Conservation (phyloP, 192 early-diverging fungal genomes). For the Coemansia reversa region DNA sequence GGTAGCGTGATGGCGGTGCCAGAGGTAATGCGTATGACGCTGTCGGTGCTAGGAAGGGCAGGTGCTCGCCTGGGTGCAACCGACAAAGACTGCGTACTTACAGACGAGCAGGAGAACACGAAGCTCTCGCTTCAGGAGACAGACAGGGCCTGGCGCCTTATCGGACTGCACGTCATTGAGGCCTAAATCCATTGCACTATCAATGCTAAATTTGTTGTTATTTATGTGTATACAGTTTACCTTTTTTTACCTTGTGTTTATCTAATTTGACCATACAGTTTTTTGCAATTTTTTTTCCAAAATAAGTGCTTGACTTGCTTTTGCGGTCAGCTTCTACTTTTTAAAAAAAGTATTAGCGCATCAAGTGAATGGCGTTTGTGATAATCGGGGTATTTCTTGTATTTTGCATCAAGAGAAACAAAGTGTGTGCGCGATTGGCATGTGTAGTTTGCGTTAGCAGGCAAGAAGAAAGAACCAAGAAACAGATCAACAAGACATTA, state of each 20-base stretch:
- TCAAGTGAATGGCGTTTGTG: no score
- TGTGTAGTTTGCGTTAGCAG: no score
- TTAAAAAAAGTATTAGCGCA: no score
- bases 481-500: no score
- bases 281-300: conserved; percentile 6
- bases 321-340: no score
- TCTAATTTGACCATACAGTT: not conserved
- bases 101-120: conserved; percentile 36
- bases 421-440: no score
- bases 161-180: conserved; percentile 50
- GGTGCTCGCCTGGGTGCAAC: conserved; percentile 14
- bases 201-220: not conserved
- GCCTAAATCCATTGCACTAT: conserved; percentile 12
- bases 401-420: no score
- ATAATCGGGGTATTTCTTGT: no score
- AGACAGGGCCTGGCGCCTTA: conserved; percentile 47
- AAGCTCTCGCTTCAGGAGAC: conserved; percentile 41
- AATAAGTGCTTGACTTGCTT: no score
- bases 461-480: no score
- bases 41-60: conserved; percentile 46
- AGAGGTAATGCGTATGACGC: conserved; percentile 51
- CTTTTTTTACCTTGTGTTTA: not conserved
- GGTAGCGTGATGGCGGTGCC: conserved; percentile 49
- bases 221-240: conserved; percentile 1
- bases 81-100: conserved; percentile 35